A percentile compares a stretch with the other conserved stretches of the same genome.
Evolutionary conservation across 2,329 filamentous ascomycete species (phyloP).

Genomic region (Microdochium trichocladiopsis): DNA sequence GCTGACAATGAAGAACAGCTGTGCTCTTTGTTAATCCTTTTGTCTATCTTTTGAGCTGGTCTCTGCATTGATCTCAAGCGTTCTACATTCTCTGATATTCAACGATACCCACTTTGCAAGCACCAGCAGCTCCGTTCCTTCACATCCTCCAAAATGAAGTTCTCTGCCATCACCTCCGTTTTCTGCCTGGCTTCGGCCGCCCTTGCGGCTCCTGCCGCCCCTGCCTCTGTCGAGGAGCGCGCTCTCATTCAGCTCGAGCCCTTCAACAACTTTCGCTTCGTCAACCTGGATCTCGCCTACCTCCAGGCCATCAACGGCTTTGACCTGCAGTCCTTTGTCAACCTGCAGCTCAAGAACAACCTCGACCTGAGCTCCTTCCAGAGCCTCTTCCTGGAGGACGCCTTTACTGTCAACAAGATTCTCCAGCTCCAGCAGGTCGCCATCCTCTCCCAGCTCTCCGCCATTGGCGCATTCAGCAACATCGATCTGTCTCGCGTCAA

Average conservation of each 20-base stretch:
- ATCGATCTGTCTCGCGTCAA: slow-evolving; percentile 36
- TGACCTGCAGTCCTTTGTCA: slow-evolving; percentile 18
- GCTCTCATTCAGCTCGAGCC: slow-evolving; percentile 21
- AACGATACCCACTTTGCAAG: slow-evolving; percentile 11
- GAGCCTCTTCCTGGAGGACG: slow-evolving; percentile 34
- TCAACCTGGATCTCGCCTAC: slow-evolving; percentile 28
- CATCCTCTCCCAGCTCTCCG: slow-evolving; percentile 24
- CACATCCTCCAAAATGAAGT: slow-evolving; percentile 37
- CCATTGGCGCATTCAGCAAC: slow-evolving; percentile 30
- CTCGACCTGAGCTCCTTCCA: slow-evolving; percentile 24
- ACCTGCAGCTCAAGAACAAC: slow-evolving; percentile 30
- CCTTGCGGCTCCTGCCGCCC: slow-evolving; percentile 35
- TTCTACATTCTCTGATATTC: slow-evolving; percentile 17
- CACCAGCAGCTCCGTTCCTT: slow-evolving; percentile 9
- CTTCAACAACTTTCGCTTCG: slow-evolving; percentile 21
- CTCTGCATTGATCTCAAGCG: slow-evolving; percentile 28
- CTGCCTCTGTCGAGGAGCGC: slow-evolving; percentile 30
- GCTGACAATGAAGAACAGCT: slow-evolving; percentile 26
- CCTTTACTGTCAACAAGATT: slow-evolving; percentile 37
- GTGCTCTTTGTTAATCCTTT: slow-evolving; percentile 41
- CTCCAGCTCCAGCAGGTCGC: slow-evolving; percentile 28
- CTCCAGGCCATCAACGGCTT: slow-evolving; percentile 24
- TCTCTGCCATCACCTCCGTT: slow-evolving; percentile 32
- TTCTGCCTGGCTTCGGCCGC: slow-evolving; percentile 15
- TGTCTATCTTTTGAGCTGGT: slow-evolving; percentile 37